A percentile compares a stretch with the other conserved stretches of the same genome.
Conservation (phyloP, 2,329 filamentous ascomycete genomes). For the Rhynchosporium graminicola region DNA sequence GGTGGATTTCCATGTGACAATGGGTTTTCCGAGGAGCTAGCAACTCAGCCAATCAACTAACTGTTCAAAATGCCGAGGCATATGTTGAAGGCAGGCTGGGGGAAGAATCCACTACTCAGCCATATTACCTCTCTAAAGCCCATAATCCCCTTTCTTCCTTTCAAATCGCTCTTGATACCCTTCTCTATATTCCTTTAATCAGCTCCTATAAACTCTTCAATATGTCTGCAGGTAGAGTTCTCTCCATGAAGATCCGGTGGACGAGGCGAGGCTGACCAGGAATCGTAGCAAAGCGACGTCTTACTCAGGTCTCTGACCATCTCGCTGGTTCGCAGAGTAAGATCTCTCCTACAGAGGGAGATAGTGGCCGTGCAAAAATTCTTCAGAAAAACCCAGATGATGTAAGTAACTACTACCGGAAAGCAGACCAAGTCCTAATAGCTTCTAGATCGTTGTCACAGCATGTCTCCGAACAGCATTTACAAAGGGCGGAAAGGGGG, state of each 20-base stretch:
- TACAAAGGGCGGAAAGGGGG: slow-evolving; percentile 89
- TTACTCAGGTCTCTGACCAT: slow-evolving; percentile 61
- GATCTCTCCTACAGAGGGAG: slow-evolving; percentile 30
- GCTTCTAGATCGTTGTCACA: slow-evolving; percentile 76
- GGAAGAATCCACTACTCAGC: slow-evolving; percentile 14
- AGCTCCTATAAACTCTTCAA: slow-evolving; percentile 12
- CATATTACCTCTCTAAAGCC: slow-evolving; percentile 10
- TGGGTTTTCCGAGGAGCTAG: slow-evolving; percentile 1
- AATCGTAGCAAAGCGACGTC: slow-evolving; percentile 38
- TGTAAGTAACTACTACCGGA: slow-evolving; percentile 46
- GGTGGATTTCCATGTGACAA: slow-evolving; percentile 18
- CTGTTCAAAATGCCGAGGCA: slow-evolving; percentile 16
- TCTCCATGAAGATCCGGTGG: neutral
- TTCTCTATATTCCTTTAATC: neutral
- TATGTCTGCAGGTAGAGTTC: slow-evolving; percentile 37
- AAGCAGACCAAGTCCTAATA: slow-evolving; percentile 33
- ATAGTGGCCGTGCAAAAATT: slow-evolving; percentile 42
- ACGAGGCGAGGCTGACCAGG: slow-evolving; percentile 29
- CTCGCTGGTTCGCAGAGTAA: slow-evolving; percentile 47
- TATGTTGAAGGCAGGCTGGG: neutral
- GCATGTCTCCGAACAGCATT: slow-evolving; percentile 88
- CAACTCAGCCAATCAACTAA: slow-evolving; percentile 9
- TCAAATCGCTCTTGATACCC: slow-evolving; percentile 1
- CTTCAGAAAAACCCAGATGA: slow-evolving; percentile 68
- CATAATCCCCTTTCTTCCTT: slow-evolving; percentile 1